A percentile compares a stretch with the other conserved stretches of the same genome.
phyloP scores from a whole-genome alignment of 805 yeast genomes.

The Brettanomyces nanus region DNA sequence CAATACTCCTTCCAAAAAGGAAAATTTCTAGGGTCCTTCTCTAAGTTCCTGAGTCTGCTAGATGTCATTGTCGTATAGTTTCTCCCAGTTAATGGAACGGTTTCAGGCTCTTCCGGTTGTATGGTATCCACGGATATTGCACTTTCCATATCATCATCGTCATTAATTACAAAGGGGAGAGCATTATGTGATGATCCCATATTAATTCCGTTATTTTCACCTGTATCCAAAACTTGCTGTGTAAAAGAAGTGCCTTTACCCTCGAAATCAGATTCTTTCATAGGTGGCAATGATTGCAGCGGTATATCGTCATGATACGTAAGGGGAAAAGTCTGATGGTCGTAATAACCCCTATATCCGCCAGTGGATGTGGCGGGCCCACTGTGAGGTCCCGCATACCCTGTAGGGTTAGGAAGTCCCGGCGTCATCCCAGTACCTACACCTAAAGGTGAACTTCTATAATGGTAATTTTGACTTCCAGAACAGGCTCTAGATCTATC shows the following conservation, averaged over 20 bases:
- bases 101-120: constrained; percentile 40
- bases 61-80: constrained; percentile 15
- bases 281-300: neutral
- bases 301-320: neutral
- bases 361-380: too few relatives aligned
- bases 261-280: neutral
- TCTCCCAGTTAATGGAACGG: constrained; percentile 19
- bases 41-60: constrained; percentile 14
- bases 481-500: constrained; percentile 70
- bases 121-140: constrained; percentile 7
- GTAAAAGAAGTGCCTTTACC: neutral
- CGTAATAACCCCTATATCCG: too few relatives aligned
- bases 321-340: too few relatives aligned
- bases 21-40: constrained; percentile 14
- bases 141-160: neutral
- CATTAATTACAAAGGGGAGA: too few relatives aligned
- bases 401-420: too few relatives aligned
- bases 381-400: too few relatives aligned
- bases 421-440: too few relatives aligned
- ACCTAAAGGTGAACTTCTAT: constrained; percentile 25
- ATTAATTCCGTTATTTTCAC: too few relatives aligned
- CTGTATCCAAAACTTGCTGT: too few relatives aligned
- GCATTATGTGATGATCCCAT: too few relatives aligned
- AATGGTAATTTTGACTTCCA: too few relatives aligned
- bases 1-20: constrained; percentile 79